These are phyloP conservation scores for Intubia oerlemansii DNA, from an alignment of 2,329 filamentous ascomycete genomes.

Conservation along the genomic window DNA sequence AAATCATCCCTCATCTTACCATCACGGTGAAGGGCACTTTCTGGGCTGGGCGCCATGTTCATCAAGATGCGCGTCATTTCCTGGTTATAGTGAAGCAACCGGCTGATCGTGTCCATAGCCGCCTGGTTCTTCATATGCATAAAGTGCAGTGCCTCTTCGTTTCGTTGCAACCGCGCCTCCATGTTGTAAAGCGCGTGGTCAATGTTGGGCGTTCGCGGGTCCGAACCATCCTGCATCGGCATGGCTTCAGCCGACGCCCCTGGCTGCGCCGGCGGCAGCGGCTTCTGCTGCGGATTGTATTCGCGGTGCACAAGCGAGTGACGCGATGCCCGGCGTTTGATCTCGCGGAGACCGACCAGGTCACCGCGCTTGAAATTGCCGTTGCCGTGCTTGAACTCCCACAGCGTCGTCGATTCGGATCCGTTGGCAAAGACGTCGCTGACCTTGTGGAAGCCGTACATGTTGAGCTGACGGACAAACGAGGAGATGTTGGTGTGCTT, in stretches of 20 bases:
- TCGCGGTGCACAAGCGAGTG: constrained; percentile 88
- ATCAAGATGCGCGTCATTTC: constrained; percentile 61
- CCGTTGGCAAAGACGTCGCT: constrained; percentile 97
- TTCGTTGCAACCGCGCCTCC: constrained; percentile 51
- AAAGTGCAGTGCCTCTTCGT: constrained; percentile 63
- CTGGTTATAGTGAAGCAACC: constrained; percentile 55
- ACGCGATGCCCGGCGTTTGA: constrained; percentile 81
- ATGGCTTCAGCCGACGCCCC: constrained; percentile 71
- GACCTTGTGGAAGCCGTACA: constrained; percentile 99
- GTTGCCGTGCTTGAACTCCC: constrained; percentile 98
- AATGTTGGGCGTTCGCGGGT: constrained; percentile 51
- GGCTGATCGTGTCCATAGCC: constrained; percentile 58
- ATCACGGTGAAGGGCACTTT: constrained; percentile 62
- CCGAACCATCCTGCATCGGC: constrained; percentile 51
- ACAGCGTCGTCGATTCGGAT: constrained; percentile 78
- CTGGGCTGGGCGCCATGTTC: constrained; percentile 50
- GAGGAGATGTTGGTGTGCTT: constrained; percentile 99
- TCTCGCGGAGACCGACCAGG: constrained; percentile 74
- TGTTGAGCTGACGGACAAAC: constrained; percentile 92
- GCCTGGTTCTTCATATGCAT: constrained; percentile 65
- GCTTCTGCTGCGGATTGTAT: constrained; percentile 60
- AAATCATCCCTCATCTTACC: too few species aligned
- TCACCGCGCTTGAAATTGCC: constrained; percentile 95
- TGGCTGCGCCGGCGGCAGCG: constrained; percentile 51
- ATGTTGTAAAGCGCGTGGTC: constrained; percentile 75